phyloP scores from a whole-genome alignment of 176 grass and related monocot species.

The Chrysopogon serrulatus region DNA sequence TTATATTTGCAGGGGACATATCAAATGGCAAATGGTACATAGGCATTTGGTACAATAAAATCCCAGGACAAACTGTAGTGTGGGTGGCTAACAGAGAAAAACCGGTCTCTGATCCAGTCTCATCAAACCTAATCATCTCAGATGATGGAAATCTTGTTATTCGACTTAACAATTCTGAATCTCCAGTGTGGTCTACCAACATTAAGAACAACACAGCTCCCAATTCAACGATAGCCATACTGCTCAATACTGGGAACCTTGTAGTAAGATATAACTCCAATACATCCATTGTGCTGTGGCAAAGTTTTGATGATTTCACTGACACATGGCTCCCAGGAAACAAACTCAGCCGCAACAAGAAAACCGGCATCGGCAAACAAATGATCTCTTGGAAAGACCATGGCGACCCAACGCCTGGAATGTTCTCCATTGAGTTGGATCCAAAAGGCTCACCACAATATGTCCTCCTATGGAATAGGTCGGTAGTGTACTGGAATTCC shows the following conservation, averaged over 20 bases:
- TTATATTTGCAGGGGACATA: not conserved
- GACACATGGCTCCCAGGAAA: conserved; percentile 44
- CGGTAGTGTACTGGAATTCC: conserved; percentile 7
- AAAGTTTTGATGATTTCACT: conserved; percentile 36
- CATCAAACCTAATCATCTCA: conserved; percentile 27
- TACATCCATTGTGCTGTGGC: conserved; percentile 12
- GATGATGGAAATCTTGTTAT: conserved; percentile 26
- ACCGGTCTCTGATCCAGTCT: conserved; percentile 27
- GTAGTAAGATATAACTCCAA: conserved; percentile 1
- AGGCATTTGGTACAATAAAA: conserved; percentile 48
- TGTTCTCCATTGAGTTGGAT: conserved; percentile 34
- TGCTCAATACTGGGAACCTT: conserved; percentile 37
- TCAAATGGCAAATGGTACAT: conserved; percentile 26
- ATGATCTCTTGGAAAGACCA: conserved; percentile 38
- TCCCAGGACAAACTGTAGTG: conserved; percentile 24
- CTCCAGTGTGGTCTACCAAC: conserved; percentile 25
- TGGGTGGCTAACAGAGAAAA: conserved; percentile 47
- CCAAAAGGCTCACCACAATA: conserved; percentile 23
- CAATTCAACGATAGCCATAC: not conserved
- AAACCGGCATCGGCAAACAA: not conserved
- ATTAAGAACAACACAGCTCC: not conserved
- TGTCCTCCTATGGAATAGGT: conserved; percentile 7
- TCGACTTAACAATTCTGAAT: not conserved
- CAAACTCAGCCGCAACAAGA: conserved; percentile 37
- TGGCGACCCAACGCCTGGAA: conserved; percentile 33